Base-by-base conservation (phyloP, 495 filamentous ascomycete genomes). In the Lasiosphaeris hirsuta region DNA sequence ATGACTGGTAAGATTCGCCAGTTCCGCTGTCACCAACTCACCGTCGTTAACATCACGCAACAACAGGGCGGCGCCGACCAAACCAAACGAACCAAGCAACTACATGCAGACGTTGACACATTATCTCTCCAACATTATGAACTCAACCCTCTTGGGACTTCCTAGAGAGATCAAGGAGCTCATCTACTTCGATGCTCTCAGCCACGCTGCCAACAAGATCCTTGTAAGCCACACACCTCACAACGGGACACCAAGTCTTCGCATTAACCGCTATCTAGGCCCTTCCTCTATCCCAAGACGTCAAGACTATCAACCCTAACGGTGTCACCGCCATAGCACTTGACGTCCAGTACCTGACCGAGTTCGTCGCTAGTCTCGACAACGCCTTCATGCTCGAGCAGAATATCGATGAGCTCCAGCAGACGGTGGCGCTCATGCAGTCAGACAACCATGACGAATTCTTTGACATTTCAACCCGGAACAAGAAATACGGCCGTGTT, bases 41-140 rank as follows among this genome's bases (percentile, higher is more conserved):
- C 38, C 5, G 10, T 40, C 43, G 11, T 36, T 60, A 19, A 61
- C 36, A 40, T 30, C 35, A 10, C 14, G 0, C n/a, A 3, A 7
- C 8, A 54, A 42, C 41, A 82, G 79, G 83, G 90, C 84, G 75
- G 80, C 90, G 7, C 76, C 78, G 15, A 81, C 74, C 7, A 73
- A 80, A 34, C 83, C 84, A 5, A 78, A 71, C 6, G 86, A 94
- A 59, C 87, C 92, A 4, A 91, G 87, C 69, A 90, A 86, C 58
- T 98, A 97, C 77, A 96, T 98, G 85, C 85, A 89, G 66, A 95
- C 93, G 17, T 75, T 97, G 63, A 97, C 92, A 0, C 81, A 84
- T 8, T 98, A 96, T 67, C 79, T 98, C n/a, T 88, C 87, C 1
- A 96, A 96, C 65, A 97, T 96, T 64, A 97, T 97, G 92, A 89